Percentiles rank a stretch among this genome's conserved stretches.
Evolutionary conservation across 305 asterid species (phyloP).

Genomic region (Salvia sclarea): DNA sequence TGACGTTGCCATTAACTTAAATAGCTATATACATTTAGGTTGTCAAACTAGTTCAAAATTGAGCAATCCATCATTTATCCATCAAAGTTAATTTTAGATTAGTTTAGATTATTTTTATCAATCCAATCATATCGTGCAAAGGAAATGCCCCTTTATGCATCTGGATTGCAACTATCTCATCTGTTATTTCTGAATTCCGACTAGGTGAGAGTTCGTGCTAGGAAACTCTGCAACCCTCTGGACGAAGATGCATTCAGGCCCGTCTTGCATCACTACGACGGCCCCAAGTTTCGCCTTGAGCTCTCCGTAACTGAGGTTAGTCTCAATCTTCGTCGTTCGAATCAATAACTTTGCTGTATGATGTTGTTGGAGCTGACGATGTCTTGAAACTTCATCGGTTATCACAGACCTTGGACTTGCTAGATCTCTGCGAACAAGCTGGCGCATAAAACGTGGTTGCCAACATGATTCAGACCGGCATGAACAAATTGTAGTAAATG

Average conservation of each 20-base stretch:
- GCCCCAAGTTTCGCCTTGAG: conserved; percentile 97
- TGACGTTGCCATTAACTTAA: background rate
- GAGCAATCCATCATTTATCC: too few species aligned
- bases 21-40: background rate
- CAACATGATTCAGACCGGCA: conserved; percentile 28
- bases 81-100: too few species aligned
- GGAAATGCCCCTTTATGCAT: too few species aligned
- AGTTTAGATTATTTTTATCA: too few species aligned
- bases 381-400: conserved; percentile 3
- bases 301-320: conserved; percentile 91
- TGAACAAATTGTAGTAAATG: conserved; percentile 37
- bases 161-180: background rate
- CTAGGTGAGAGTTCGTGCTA: conserved; percentile 73
- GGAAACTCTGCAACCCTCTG: conserved; percentile 80
- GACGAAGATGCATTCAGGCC: conserved; percentile 98
- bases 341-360: background rate
- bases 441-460: conserved; percentile 42
- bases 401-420: conserved; percentile 81
- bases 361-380: background rate
- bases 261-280: conserved; percentile 92
- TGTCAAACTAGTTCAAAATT: too few species aligned
- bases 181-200: background rate
- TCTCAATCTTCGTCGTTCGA: background rate
- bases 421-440: conserved; percentile 91
- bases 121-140: too few species aligned